phyloP scores from a whole-genome alignment of 257 asterid species.

The Salvia splendens region DNA sequence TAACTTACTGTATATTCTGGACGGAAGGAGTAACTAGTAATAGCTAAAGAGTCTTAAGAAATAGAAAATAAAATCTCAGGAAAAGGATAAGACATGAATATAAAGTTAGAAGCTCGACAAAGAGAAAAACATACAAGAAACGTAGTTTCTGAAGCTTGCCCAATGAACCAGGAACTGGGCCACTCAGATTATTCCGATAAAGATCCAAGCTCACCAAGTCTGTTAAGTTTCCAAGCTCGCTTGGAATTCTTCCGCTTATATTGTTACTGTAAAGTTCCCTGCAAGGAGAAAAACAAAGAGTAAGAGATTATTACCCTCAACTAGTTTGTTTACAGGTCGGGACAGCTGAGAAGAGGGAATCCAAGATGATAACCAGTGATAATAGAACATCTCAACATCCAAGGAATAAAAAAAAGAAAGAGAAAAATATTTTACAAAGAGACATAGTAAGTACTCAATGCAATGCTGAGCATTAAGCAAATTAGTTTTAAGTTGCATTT shows the following conservation, averaged over 20 bases:
- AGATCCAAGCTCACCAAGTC: constrained; percentile 96
- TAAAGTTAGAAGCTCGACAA: constrained; percentile 15
- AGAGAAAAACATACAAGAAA: constrained; percentile 64
- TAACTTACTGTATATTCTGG: neutral
- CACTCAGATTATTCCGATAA: constrained; percentile 66
- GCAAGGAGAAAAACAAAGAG: constrained; percentile 31
- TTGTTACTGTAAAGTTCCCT: constrained; percentile 91
- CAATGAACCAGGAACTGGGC: constrained; percentile 72
- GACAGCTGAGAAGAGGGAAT: neutral
- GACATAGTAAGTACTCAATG: constrained; percentile 8
- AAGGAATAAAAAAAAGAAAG: neutral
- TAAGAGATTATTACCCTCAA: constrained; percentile 12
- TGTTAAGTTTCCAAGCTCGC: constrained; percentile 82
- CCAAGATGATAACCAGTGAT: constrained; percentile 16
- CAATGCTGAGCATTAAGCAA: neutral
- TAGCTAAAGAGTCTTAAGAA: neutral
- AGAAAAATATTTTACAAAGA: constrained; percentile 14
- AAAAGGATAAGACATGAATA: constrained; percentile 6
- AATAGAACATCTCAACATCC: neutral
- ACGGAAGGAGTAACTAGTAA: neutral
- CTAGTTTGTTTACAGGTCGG: neutral
- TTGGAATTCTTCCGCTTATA: constrained; percentile 76
- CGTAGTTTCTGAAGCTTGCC: constrained; percentile 77
- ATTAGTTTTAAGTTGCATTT: neutral
- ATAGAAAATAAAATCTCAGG: constrained; percentile 9